Base-by-base conservation (phyloP, 2,329 filamentous ascomycete genomes). In the Penicillium digitatum region DNA sequence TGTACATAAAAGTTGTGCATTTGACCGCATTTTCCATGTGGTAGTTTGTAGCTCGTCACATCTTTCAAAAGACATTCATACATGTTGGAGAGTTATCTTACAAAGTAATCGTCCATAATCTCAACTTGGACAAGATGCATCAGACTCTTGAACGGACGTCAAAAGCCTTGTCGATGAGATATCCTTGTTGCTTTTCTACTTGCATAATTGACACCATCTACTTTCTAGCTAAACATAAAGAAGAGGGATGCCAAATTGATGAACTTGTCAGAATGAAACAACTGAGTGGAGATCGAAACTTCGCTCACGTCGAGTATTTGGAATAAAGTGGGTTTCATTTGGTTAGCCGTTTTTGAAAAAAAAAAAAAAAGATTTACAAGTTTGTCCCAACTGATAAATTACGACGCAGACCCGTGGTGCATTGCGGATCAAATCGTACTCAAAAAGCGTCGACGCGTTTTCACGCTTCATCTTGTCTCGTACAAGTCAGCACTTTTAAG, bases 361-460 rank as follows among this genome's bases (percentile, higher is more conserved):
- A 2, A 27, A 22, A 7, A 22, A 32, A 34, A 14, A 8, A 12
- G 5, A 16, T 26, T 27, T 24, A 24, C 26, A 49, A 14, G 26
- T 14, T 27, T 76, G 72, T 77, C 60, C 65, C 73, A 69, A 77
- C 70, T 61, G 70, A 76, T 76, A 74, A 76, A 77, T 77, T 77
- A 77, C 74, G 71, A 70, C 69, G 57, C 43, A 62, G 66, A 69
- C 65, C 72, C 69, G 68, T 71, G 59, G 64, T 55, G 60, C 53
- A 60, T 59, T 48, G 48, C 66, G 61, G 69, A 73, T 68, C 70
- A 62, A 69, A 74, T 67, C 77, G 77, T 79, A 79, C 77, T 79
- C 77, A 79, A 79, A 79, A 59, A 78, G 73, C 74, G 69, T 76
- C 73, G 74, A 66, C 39, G 65, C 60, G 55, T 50, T 55, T 54